Evolutionary conservation across 2,329 filamentous ascomycete species (phyloP).

Genomic region (Colletotrichum endophyticum): DNA sequence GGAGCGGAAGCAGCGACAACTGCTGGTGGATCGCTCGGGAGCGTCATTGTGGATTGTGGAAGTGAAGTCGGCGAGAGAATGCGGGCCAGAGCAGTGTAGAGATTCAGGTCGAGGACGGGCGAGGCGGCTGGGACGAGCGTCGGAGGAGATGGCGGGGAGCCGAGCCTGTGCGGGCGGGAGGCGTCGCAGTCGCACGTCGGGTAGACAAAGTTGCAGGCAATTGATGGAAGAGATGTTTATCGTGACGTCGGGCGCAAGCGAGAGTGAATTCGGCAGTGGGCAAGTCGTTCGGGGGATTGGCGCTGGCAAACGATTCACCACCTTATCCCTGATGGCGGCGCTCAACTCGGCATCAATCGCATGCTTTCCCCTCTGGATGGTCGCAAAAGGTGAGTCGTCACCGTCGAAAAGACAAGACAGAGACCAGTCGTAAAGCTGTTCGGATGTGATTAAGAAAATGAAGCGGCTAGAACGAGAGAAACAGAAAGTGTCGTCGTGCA

Average conservation of each 20-base stretch:
- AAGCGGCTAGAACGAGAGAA: background rate
- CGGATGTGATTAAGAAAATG: background rate
- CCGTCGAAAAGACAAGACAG: background rate
- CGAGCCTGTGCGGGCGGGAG: background rate
- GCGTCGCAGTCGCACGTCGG: background rate
- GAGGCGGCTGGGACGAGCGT: constrained; percentile 2
- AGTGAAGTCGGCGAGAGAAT: constrained; percentile 12
- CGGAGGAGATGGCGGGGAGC: constrained; percentile 7
- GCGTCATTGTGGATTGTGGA: constrained; percentile 34
- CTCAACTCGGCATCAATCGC: constrained; percentile 9
- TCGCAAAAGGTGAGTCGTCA: background rate
- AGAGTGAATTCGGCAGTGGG: background rate
- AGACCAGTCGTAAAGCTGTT: background rate
- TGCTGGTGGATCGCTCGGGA: constrained; percentile 31
- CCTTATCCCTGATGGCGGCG: constrained; percentile 14
- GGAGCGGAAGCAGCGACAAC: constrained; percentile 27
- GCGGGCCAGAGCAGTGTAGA: constrained; percentile 15
- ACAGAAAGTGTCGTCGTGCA: background rate
- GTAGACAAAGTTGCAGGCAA: background rate
- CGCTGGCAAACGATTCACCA: constrained; percentile 15
- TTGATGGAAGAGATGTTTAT: background rate
- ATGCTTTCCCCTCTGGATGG: constrained; percentile 6
- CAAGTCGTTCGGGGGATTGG: background rate
- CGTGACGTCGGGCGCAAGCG: background rate
- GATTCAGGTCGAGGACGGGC: background rate